phyloP scores from a whole-genome alignment of 257 asterid genomes.

The Parsonsia alboflavescens region DNA sequence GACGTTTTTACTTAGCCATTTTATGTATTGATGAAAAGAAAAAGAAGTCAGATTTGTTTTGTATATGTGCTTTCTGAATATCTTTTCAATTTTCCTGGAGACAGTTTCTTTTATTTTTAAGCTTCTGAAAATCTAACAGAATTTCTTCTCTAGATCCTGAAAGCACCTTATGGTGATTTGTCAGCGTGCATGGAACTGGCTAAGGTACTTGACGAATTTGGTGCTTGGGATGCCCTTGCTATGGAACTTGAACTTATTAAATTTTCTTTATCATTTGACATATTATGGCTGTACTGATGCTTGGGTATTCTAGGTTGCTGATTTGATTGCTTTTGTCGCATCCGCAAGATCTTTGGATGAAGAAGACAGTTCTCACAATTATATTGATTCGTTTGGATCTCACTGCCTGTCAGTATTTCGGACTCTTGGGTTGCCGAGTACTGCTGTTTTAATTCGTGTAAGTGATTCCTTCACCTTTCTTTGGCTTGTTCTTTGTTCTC shows the following conservation, averaged over 20 bases:
- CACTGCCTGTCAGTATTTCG: conserved; percentile 86
- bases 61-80: not conserved
- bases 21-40: not conserved
- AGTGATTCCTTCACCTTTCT: conserved; percentile 19
- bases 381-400: conserved; percentile 86
- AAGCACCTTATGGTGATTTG: conserved; percentile 88
- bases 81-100: not conserved
- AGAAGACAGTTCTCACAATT: conserved; percentile 34
- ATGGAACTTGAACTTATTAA: not conserved
- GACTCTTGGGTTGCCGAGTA: conserved; percentile 89
- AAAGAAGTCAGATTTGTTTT: not conserved
- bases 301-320: conserved; percentile 64
- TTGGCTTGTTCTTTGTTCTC: not conserved
- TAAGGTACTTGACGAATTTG: conserved; percentile 51
- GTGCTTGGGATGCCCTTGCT: not conserved
- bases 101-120: not conserved
- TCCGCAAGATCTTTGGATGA: conserved; percentile 53
- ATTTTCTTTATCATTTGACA: not conserved
- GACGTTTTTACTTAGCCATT: not conserved
- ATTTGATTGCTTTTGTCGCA: conserved; percentile 94
- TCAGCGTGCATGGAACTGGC: conserved; percentile 95
- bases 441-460: conserved; percentile 86
- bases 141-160: conserved; percentile 54
- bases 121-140: conserved; percentile 12
- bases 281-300: not conserved